Evolutionary conservation across 2,329 filamentous ascomycete species (phyloP), one percentile per base, ranked within the genome.

Genomic region (Alternaria burnsii): DNA sequence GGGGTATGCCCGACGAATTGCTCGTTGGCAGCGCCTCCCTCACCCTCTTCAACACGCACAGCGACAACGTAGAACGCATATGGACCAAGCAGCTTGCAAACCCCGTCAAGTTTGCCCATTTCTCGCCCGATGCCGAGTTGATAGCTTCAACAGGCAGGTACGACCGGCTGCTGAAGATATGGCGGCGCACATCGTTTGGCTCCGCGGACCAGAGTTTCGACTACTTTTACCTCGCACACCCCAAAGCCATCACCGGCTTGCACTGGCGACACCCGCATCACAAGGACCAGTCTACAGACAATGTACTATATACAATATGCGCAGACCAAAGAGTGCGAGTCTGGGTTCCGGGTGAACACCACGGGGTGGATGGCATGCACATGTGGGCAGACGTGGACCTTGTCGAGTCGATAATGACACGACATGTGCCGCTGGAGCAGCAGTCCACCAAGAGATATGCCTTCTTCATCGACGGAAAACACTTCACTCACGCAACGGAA

Each of bases 221-320:
- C 71, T 89, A 97, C 71, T 89, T 89, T 28, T 98, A 98, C 78
- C 87, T 99, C 2, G 84, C 89, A n/a, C 95, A 99, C 76, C 92
- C 93, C 1, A 84, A 87, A 26, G 81, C 89, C 1, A 88, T 99
- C n/a, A 94, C 92, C 3, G 88, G 87, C 61, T 81, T 97, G 61
- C 89, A 94, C 75, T 99, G 96, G 96, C 89, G 92, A 47, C 87
- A 88, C 63, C 92, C 92, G 6, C 87, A 88, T 63, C 88, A 95
- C 72, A 81, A 88, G 14, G 92, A 94, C 36, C 91, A 97, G 74
- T 88, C 88, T 6, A 86, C 90, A 56, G 91, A 95, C 40, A 95
- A 97, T 77, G 90, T 97, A 0, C 84, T 99, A 1, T 98, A 97
- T 74, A 97, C 95, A 0, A 88, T 94, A 65, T 96, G 93, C 69